Percentiles rank a stretch among this genome's conserved stretches.
Conservation (phyloP, 2,329 filamentous ascomycete species). For the Whalleya microplaca region DNA sequence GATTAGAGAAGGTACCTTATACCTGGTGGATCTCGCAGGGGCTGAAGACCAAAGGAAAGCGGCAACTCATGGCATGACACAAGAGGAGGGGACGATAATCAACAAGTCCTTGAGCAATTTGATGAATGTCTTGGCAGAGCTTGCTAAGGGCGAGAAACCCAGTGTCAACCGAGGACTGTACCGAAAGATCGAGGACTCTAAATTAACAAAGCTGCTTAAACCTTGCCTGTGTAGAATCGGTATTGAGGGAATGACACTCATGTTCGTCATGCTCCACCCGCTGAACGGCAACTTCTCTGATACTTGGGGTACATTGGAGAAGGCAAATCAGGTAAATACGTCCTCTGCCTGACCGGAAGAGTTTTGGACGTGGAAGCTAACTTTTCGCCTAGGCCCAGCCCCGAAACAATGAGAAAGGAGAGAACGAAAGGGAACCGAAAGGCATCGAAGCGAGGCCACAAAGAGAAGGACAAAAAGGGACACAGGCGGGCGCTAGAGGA, state of each 20-base stretch:
- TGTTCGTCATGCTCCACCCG: slow-evolving; percentile 37
- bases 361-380: not conserved
- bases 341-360: not conserved
- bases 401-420: too few relatives aligned
- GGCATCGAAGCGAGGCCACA: too few relatives aligned
- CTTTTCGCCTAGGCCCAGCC: not conserved
- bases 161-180: too few relatives aligned
- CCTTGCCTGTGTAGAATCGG: slow-evolving; percentile 21
- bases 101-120: slow-evolving; percentile 28
- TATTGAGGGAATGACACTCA: slow-evolving; percentile 30
- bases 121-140: slow-evolving; percentile 17
- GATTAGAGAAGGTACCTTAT: slow-evolving; percentile 85
- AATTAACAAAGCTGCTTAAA: slow-evolving; percentile 31
- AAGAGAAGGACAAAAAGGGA: too few relatives aligned
- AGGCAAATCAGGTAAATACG: slow-evolving; percentile 16
- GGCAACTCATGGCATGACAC: slow-evolving; percentile 13
- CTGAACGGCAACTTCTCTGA: slow-evolving; percentile 15
- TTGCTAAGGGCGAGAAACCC: too few relatives aligned
- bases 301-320: slow-evolving; percentile 22
- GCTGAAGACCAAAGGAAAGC: slow-evolving; percentile 59
- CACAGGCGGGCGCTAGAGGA: too few relatives aligned
- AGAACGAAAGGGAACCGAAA: too few relatives aligned
- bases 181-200: too few relatives aligned
- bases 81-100: slow-evolving; percentile 29
- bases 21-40: slow-evolving; percentile 91